A percentile compares a stretch with the other conserved stretches of the same genome.
Evolutionary conservation across 2,329 filamentous ascomycete species (phyloP).

Genomic region (Penicillium freii): DNA sequence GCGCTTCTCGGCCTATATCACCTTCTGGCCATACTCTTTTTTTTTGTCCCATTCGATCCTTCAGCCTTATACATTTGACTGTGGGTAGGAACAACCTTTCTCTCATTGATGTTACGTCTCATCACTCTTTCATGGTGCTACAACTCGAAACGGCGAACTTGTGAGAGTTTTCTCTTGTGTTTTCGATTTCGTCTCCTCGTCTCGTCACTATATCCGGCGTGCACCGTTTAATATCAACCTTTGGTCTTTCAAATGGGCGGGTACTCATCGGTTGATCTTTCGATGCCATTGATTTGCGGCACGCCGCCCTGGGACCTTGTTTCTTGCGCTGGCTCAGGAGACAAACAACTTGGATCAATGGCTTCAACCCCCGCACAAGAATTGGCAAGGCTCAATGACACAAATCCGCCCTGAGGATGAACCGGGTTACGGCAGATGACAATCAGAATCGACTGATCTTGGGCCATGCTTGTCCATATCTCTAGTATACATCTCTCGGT

Average conservation of each 20-base stretch:
- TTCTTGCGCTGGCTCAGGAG: neutral
- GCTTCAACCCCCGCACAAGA: neutral
- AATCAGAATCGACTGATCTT: neutral
- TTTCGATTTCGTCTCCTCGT: conserved; percentile 17
- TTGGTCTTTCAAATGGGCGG: conserved; percentile 13
- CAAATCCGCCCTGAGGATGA: neutral
- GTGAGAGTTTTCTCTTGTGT: conserved; percentile 24
- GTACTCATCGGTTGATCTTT: conserved; percentile 4
- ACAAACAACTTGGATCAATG: neutral
- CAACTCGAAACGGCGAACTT: conserved; percentile 40
- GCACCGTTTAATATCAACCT: conserved; percentile 22
- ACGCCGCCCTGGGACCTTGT: neutral
- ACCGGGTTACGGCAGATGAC: neutral
- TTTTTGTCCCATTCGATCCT: conserved; percentile 24
- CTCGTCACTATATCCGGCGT: conserved; percentile 20
- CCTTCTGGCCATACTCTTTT: conserved; percentile 12
- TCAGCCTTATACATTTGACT: conserved; percentile 17
- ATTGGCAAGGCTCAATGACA: neutral
- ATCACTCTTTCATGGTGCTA: conserved; percentile 40
- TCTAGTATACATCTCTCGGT: neutral
- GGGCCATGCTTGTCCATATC: neutral
- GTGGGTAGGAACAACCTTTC: conserved; percentile 28
- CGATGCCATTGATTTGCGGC: neutral
- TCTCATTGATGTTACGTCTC: conserved; percentile 30
- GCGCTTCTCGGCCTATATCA: conserved; percentile 12